Evolutionary conservation across 345 rosid species (phyloP).

Genomic region (Trapa bicornis): DNA sequence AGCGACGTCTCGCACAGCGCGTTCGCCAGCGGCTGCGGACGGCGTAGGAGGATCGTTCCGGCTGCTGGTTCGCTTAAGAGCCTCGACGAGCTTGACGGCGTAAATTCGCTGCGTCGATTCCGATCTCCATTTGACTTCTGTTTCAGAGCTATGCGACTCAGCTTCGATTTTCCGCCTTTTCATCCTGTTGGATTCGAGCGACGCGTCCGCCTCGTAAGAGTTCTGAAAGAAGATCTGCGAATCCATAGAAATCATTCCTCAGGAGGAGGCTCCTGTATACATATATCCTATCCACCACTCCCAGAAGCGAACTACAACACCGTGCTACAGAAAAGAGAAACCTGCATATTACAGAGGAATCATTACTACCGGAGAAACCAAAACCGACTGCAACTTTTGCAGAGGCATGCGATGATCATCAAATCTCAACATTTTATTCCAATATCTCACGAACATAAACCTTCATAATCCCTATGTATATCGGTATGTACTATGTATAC

Average conservation of each 20-base stretch:
- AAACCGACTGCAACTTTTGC: background rate
- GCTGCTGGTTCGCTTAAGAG: conserved; percentile 36
- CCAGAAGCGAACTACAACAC: no score
- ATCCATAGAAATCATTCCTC: background rate
- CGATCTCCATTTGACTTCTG: conserved; percentile 44
- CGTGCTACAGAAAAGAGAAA: background rate
- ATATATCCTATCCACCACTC: no score
- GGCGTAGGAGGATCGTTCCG: conserved; percentile 10
- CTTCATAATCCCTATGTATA: background rate
- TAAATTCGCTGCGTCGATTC: conserved; percentile 54
- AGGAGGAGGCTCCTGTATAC: no score
- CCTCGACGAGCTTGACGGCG: conserved; percentile 44
- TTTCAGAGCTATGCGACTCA: background rate
- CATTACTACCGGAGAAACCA: background rate
- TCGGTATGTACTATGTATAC: background rate
- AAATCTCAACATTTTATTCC: no score
- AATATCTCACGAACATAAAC: no score
- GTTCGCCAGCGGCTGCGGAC: conserved; percentile 2
- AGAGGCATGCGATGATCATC: no score
- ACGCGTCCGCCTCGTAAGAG: conserved; percentile 8
- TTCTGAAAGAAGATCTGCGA: conserved; percentile 10
- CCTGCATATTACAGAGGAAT: background rate
- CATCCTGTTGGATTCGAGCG: conserved; percentile 30
- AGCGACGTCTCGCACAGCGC: conserved; percentile 27
- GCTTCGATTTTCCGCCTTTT: conserved; percentile 30